phyloP scores from a whole-genome alignment of 352 stramenopile species.

The Pythium oligandrum region DNA sequence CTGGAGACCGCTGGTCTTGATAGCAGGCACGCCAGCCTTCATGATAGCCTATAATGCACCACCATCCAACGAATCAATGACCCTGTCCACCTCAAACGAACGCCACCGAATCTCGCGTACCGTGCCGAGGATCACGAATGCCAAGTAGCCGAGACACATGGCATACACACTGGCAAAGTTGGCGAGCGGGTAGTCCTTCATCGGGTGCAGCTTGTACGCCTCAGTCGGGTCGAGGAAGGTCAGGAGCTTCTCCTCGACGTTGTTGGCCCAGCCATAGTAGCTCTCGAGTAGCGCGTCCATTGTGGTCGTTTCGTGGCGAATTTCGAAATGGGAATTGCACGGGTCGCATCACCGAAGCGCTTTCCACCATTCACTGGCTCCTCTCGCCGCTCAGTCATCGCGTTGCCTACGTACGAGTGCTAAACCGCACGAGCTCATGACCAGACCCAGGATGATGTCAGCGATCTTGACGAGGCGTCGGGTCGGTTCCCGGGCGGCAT shows the following conservation, averaged over 20 bases:
- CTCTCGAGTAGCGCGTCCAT: slow-evolving; percentile 14
- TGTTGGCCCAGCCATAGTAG: slow-evolving; percentile 46
- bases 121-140: slow-evolving; percentile 66
- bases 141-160: slow-evolving; percentile 57
- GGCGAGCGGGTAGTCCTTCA: slow-evolving; percentile 56
- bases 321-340: too few relatives aligned
- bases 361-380: too few relatives aligned
- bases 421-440: too few relatives aligned
- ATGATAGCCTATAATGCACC: slow-evolving; percentile 34
- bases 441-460: too few relatives aligned
- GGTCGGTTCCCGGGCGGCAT: too few relatives aligned
- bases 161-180: slow-evolving; percentile 56
- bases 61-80: too few relatives aligned
- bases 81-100: too few relatives aligned
- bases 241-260: slow-evolving; percentile 40
- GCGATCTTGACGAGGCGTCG: too few relatives aligned
- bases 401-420: too few relatives aligned
- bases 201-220: slow-evolving; percentile 57
- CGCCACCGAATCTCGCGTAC: too few relatives aligned
- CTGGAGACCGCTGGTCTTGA: slow-evolving; percentile 84
- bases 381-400: too few relatives aligned
- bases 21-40: slow-evolving; percentile 61
- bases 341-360: too few relatives aligned
- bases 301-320: slow-evolving; percentile 4
- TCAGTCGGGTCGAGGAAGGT: slow-evolving; percentile 50